Conservation (phyloP, 2,329 filamentous ascomycete species). For the Aspergillus fructus region DNA sequence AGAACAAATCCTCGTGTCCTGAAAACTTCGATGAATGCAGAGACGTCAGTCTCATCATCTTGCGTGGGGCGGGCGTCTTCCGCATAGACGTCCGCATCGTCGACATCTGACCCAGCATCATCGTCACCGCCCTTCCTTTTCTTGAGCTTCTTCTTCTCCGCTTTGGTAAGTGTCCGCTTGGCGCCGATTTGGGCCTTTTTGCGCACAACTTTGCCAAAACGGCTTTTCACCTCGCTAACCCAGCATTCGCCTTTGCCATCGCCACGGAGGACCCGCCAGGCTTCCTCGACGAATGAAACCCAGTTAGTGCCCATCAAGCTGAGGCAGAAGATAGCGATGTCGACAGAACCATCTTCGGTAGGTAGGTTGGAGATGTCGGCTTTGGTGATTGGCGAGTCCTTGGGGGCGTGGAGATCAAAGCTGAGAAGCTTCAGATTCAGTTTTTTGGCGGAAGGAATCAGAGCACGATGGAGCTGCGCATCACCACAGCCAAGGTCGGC, state of each 20-base stretch:
- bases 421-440: conserved; percentile 74
- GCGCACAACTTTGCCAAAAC: conserved; percentile 66
- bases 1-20: conserved; percentile 80
- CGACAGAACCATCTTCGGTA: conserved; percentile 69
- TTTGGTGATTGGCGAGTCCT: conserved; percentile 69
- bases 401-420: conserved; percentile 81
- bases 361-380: conserved; percentile 88
- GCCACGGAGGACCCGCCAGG: conserved; percentile 85
- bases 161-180: conserved; percentile 40
- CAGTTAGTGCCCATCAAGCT: conserved; percentile 99
- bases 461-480: conserved; percentile 70
- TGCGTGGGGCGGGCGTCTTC: conserved; percentile 53
- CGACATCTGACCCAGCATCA: conserved; percentile 41
- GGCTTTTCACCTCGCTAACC: conserved; percentile 94
- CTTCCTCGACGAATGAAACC: conserved; percentile 94
- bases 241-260: conserved; percentile 83
- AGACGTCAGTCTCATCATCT: conserved; percentile 76
- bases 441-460: conserved; percentile 61
- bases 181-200: conserved; percentile 43
- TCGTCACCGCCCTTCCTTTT: conserved; percentile 49
- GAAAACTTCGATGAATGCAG: conserved; percentile 81
- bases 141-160: conserved; percentile 44
- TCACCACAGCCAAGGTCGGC: conserved; percentile 94
- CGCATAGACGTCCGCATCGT: conserved; percentile 55
- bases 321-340: conserved; percentile 91